These are phyloP conservation scores for Davidsoniella eucalypti DNA, from an alignment of 2,329 filamentous ascomycete genomes.

Conservation along the genomic window DNA sequence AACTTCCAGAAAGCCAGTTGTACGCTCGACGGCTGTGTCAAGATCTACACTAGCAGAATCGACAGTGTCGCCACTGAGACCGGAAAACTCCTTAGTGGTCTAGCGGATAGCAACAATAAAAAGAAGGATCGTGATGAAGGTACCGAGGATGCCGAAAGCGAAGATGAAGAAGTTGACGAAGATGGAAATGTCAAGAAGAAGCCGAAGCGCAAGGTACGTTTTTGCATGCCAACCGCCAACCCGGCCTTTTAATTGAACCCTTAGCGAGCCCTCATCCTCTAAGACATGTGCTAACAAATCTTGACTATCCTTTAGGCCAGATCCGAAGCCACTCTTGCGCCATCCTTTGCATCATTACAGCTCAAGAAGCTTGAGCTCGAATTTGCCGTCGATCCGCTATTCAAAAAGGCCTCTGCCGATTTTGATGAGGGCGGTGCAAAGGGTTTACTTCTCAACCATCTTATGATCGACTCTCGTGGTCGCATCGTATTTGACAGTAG, in stretches of 20 bases:
- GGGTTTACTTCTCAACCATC: slow-evolving; percentile 81
- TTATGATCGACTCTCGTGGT: slow-evolving; percentile 85
- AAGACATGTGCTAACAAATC: slow-evolving; percentile 6
- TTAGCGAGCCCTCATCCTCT: not conserved
- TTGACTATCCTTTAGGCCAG: slow-evolving; percentile 37
- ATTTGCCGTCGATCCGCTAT: slow-evolving; percentile 91
- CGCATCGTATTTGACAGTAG: slow-evolving; percentile 97
- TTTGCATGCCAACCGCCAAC: too few species aligned
- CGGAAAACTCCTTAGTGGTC: slow-evolving; percentile 78
- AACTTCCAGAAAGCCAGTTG: slow-evolving; percentile 98
- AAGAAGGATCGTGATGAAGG: slow-evolving; percentile 50
- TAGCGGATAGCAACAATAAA: slow-evolving; percentile 72
- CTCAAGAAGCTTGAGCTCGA: slow-evolving; percentile 97
- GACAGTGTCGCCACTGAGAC: slow-evolving; percentile 98
- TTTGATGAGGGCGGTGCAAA: slow-evolving; percentile 98
- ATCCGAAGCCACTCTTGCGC: slow-evolving; percentile 83
- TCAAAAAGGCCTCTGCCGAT: slow-evolving; percentile 96
- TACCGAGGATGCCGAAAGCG: slow-evolving; percentile 38
- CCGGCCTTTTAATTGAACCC: too few species aligned
- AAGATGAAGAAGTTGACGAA: slow-evolving; percentile 43
- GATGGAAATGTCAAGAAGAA: slow-evolving; percentile 46
- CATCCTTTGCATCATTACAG: slow-evolving; percentile 73
- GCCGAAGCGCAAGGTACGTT: slow-evolving; percentile 51
- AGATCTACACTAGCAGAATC: slow-evolving; percentile 96
- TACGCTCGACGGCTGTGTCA: slow-evolving; percentile 93